Conservation (phyloP, 176 grass and related monocot genomes). For the Aegilops bicornis region DNA sequence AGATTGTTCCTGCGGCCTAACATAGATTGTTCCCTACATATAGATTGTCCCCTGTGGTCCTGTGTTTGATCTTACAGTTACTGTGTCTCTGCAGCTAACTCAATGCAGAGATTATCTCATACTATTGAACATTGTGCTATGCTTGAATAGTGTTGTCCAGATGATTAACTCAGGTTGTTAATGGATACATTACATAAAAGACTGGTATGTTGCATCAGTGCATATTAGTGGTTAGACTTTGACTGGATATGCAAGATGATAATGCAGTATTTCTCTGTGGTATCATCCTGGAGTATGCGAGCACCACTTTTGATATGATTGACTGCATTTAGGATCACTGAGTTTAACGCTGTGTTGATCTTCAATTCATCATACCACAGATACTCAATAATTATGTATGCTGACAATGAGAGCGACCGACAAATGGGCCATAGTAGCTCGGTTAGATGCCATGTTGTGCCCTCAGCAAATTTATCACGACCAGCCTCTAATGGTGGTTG, state of each 20-base stretch:
- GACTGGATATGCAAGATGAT: background rate
- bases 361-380: background rate
- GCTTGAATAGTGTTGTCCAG: background rate
- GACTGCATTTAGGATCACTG: background rate
- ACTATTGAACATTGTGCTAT: background rate
- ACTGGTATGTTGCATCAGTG: background rate
- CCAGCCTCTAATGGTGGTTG: background rate
- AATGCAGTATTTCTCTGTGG: background rate
- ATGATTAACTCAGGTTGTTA: background rate
- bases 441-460: background rate
- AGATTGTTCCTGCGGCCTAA: background rate
- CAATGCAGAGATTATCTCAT: background rate
- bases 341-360: background rate
- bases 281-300: background rate
- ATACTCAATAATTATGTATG: background rate
- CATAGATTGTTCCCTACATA: background rate
- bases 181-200: background rate
- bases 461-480: background rate
- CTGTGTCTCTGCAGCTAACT: background rate
- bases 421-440: background rate
- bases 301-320: background rate
- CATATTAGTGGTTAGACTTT: background rate
- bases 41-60: background rate
- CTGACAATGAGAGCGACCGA: background rate
- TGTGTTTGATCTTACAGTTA: background rate